A percentile compares a stretch with the other conserved stretches of the same genome.
Conservation (phyloP, 177 flowering plant genomes). For the Tripterygium wilfordii region DNA sequence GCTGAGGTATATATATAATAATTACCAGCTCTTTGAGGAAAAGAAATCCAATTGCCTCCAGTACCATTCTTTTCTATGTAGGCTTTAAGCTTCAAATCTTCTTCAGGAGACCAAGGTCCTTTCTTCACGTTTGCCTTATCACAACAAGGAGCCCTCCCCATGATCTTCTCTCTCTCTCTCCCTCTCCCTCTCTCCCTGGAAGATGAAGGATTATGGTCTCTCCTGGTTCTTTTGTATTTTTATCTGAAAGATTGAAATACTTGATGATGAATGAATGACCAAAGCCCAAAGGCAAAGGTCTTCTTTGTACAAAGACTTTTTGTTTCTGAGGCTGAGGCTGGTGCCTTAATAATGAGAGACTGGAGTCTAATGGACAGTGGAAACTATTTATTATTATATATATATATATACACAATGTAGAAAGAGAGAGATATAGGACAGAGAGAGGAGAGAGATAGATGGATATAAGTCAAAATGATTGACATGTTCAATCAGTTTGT, state of each 20-base stretch:
- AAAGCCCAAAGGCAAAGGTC: too few species aligned
- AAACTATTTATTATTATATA: too few species aligned
- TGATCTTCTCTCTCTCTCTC: constrained; percentile 19
- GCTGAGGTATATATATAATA: too few species aligned
- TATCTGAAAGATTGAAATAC: not conserved
- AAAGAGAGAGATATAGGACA: too few species aligned
- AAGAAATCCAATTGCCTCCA: constrained; percentile 86
- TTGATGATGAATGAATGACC: too few species aligned
- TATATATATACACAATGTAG: too few species aligned
- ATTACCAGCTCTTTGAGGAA: constrained; percentile 81
- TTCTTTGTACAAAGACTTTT: too few species aligned
- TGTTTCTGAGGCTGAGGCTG: too few species aligned
- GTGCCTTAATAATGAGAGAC: too few species aligned
- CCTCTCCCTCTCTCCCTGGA: constrained; percentile 9
- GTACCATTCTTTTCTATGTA: constrained; percentile 69
- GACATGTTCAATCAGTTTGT: constrained; percentile 11
- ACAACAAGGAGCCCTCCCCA: constrained; percentile 51
- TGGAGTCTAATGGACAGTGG: too few species aligned
- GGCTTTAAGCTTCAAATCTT: constrained; percentile 66
- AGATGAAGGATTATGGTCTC: constrained; percentile 3
- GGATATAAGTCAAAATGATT: constrained; percentile 15
- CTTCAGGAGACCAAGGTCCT: constrained; percentile 91
- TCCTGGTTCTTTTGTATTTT: not conserved
- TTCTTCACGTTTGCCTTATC: constrained; percentile 57
- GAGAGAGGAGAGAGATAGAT: too few species aligned